Base-by-base conservation (phyloP, 768 basidiomycete species). In the Trametes meyenii region DNA sequence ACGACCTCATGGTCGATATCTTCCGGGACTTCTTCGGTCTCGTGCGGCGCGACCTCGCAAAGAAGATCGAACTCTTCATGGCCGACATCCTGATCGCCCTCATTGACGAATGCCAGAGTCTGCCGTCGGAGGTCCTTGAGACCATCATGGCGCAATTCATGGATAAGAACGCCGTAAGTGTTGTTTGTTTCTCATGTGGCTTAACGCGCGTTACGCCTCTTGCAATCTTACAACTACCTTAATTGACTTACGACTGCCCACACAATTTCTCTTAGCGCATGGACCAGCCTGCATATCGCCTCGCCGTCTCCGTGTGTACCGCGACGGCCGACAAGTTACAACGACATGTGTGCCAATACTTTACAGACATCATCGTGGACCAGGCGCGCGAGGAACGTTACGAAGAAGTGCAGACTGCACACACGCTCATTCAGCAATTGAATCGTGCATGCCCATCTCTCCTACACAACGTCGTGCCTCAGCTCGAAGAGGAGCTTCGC, bases 51-150 rank as follows among this genome's bases (percentile, higher is more conserved):
- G 79, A 84, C 61, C 73, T 88, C 40, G 79, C 86, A 1, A 93
- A 90, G 76, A 95, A 96, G 73, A 86, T 94, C 33, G 90, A 94
- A 66, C 76, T 90, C 13, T 90, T 87, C 65, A 85, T 96, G 76
- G 83, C 85, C n/a, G 96, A 98, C 70, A 94, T 98, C 61, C 82
- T 98, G 53, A 82, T 90, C 43, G 90, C 93, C 1, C 76, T 98
- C 51, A 85, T 98, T 62, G 96, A 98, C 68, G 97, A 98, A 73
- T 85, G 84, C 51, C 82, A 83, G 60, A 77, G 85, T 3, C 71
- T 98, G n/a, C 92, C 94, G 0, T 77, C 76, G 11, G 88, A 90
- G 26, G 88, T 94, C 5, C 74, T 96, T 71, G 92, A 96, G 55
- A 79, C 82, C 21, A 77, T 98, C 19, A 84, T 98, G 79, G 81